Base-by-base conservation (phyloP, 768 basidiomycete species). In the Termitomyces sp. region DNA sequence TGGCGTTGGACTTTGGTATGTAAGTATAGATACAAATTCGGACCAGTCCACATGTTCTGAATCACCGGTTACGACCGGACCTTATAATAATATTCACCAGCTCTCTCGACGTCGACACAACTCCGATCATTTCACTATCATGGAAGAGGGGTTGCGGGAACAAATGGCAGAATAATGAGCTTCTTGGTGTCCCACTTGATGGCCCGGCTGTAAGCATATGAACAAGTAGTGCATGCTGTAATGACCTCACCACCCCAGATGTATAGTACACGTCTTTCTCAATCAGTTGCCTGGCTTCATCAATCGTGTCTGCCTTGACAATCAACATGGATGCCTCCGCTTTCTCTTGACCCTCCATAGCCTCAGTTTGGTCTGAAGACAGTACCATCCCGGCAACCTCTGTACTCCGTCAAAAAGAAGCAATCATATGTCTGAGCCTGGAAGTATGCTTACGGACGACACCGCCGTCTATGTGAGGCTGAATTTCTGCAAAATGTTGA, bases 161-260 rank as follows among this genome's bases (percentile, higher is more conserved):
- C 38, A 50, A 81, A 77, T 8, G 86, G 85, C 39, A 77, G 60
- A 57, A 88, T 82, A 3, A 79, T 72, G 36, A 87, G 59, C 66
- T 80, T 83, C 65, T 85, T 81, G 62, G 75, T 79, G 65, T 88
- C 84, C 86, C 87, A 88, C 86, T 88, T 22, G 2, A 20, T 22
- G 33, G 33, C 2, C 28, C 7, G 58, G 11, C 48, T 22, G 45
- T 64, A 35, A 58, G 22, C 36, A 35, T 28, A 40, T 62, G 45
- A 58, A 51, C 24, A 35, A 35, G 39, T 42, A 18, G 38, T 38
- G 3, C 38, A 57, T n/a, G 16, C 28, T 28, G 36, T 20, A 58
- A 42, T 36, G 12, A 33, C 36, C 78, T 68, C 58, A 79, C 78
- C 54, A 80, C 79, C 36, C 74, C 75, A 12, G 72, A 66, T 28